Evolutionary conservation across 148 eudicot species (phyloP).

Genomic region (Selenicereus undatus): DNA sequence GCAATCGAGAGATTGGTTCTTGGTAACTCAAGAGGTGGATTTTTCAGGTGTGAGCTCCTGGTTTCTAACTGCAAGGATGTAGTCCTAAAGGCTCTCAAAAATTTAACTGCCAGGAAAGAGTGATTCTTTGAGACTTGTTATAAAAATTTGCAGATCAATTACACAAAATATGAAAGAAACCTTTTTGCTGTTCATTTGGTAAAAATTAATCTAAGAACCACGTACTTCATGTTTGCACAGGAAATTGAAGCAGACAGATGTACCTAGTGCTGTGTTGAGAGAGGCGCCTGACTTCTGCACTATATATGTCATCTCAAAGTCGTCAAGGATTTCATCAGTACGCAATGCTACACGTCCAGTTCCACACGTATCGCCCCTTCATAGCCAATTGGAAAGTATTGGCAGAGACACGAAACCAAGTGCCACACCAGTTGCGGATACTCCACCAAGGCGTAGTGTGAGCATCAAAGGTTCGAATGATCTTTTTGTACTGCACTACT

Average conservation of each 20-base stretch:
- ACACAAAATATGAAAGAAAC: background rate
- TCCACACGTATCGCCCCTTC: constrained; percentile 67
- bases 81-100: background rate
- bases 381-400: constrained; percentile 38
- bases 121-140: background rate
- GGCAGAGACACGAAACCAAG: constrained; percentile 22
- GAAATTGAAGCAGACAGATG: constrained; percentile 55
- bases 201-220: background rate
- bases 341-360: constrained; percentile 64
- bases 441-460: constrained; percentile 31
- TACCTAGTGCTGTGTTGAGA: constrained; percentile 55
- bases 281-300: constrained; percentile 87
- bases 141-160: background rate
- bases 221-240: constrained; percentile 29
- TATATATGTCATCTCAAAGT: constrained; percentile 75
- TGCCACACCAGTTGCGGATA: constrained; percentile 23
- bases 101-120: background rate
- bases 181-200: background rate
- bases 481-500: background rate
- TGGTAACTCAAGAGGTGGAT: constrained; percentile 71
- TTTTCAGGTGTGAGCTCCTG: constrained; percentile 52
- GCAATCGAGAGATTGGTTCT: constrained; percentile 80
- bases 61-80: background rate
- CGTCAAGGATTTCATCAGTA: constrained; percentile 56
- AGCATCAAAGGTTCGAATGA: constrained; percentile 36